These are phyloP conservation scores for Lojkania enalia DNA, from an alignment of 2,329 filamentous ascomycete genomes.

Conservation along the genomic window DNA sequence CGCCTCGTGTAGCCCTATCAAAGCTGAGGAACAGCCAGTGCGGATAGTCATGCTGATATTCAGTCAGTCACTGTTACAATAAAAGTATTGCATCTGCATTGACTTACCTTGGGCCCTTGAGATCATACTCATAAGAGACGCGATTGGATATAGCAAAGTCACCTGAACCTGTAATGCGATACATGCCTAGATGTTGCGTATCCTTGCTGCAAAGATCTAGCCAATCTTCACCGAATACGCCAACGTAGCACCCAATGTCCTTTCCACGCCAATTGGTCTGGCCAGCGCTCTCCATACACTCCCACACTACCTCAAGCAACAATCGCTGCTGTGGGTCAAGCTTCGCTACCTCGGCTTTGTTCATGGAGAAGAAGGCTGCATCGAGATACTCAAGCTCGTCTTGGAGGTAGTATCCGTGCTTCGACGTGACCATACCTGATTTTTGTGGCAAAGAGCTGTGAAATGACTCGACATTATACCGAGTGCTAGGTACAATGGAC, in stretches of 20 bases:
- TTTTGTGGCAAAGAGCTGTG: neutral
- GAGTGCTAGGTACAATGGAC: slow-evolving; percentile 22
- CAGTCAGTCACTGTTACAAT: slow-evolving; percentile 19
- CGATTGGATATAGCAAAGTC: slow-evolving; percentile 18
- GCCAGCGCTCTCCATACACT: slow-evolving; percentile 18
- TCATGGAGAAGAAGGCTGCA: slow-evolving; percentile 19
- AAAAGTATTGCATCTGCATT: neutral
- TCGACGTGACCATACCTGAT: slow-evolving; percentile 3
- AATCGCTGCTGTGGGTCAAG: slow-evolving; percentile 26
- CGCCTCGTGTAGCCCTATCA: slow-evolving; percentile 8
- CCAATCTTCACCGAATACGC: slow-evolving; percentile 25
- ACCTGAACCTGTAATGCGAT: slow-evolving; percentile 1
- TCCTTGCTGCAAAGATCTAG: slow-evolving; percentile 19
- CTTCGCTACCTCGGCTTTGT: slow-evolving; percentile 8
- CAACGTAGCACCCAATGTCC: slow-evolving; percentile 14
- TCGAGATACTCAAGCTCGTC: slow-evolving; percentile 18
- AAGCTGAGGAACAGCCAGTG: slow-evolving; percentile 27
- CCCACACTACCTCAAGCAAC: slow-evolving; percentile 21
- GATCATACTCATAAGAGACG: slow-evolving; percentile 5
- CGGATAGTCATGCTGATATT: slow-evolving; percentile 28
- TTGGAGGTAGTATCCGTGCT: slow-evolving; percentile 10
- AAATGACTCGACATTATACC: slow-evolving; percentile 14
- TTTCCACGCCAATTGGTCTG: slow-evolving; percentile 7
- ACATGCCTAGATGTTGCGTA: slow-evolving; percentile 10
- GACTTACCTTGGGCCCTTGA: neutral